Percentiles rank a stretch among this genome's conserved stretches.
Conservation (phyloP, 139 green algal genomes). For the Trebouxia sp. region DNA sequence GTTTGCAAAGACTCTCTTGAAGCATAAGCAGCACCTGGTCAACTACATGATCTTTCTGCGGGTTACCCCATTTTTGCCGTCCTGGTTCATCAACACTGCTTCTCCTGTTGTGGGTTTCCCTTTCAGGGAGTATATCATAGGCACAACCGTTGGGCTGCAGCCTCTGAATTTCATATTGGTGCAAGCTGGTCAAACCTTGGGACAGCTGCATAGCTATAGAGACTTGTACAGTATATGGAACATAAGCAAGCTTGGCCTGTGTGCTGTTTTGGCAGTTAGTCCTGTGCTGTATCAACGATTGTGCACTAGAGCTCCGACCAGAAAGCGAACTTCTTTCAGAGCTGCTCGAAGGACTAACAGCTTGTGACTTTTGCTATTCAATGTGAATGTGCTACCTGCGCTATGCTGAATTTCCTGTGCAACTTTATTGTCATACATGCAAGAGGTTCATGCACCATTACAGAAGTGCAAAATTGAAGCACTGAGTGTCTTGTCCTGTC, state of each 20-base stretch:
- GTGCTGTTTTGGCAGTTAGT: slow-evolving; percentile 3
- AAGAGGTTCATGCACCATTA: too few relatives aligned
- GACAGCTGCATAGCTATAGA: slow-evolving; percentile 10
- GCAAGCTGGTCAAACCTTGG: slow-evolving; percentile 20
- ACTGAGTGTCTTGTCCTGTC: too few relatives aligned
- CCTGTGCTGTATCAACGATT: slow-evolving; percentile 9
- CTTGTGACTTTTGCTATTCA: neutral
- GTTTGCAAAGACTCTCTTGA: slow-evolving; percentile 35
- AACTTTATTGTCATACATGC: too few relatives aligned
- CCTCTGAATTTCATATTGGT: slow-evolving; percentile 35
- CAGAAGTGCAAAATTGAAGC: too few relatives aligned
- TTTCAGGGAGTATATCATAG: slow-evolving; percentile 26
- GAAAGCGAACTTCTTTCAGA: neutral
- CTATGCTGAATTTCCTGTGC: too few relatives aligned
- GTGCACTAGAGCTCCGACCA: neutral
- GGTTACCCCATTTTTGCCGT: slow-evolving; percentile 49
- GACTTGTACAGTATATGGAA: slow-evolving; percentile 11
- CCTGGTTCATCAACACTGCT: slow-evolving; percentile 34
- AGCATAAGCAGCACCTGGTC: slow-evolving; percentile 43
- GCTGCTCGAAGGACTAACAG: neutral
- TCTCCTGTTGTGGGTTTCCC: slow-evolving; percentile 26
- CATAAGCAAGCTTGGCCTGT: neutral
- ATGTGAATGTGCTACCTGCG: too few relatives aligned
- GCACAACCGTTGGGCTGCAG: slow-evolving; percentile 30
- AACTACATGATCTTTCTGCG: slow-evolving; percentile 54